Evolutionary conservation across 352 stramenopile genomes (phyloP).

Genomic region (Pythium brachiatum): DNA sequence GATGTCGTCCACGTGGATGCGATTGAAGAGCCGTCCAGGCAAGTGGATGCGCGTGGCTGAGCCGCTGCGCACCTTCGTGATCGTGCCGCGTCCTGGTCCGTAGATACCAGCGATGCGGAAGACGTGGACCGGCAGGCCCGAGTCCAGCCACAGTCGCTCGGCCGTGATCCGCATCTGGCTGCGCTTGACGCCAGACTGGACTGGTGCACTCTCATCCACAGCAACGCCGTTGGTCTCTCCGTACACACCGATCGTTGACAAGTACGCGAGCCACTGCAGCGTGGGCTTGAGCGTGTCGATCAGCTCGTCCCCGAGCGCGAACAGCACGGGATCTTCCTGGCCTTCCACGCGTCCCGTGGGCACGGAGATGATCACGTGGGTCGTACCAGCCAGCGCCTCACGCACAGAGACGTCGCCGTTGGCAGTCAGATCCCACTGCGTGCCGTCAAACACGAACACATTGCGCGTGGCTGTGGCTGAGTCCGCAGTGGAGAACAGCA

Average conservation of each 20-base stretch:
- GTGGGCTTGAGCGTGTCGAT: slow-evolving; percentile 37
- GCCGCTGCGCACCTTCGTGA: slow-evolving; percentile 76
- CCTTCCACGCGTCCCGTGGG: slow-evolving; percentile 44
- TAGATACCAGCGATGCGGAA: slow-evolving; percentile 93
- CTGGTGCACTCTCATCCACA: slow-evolving; percentile 81
- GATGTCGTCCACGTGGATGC: slow-evolving; percentile 91
- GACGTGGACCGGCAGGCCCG: slow-evolving; percentile 68
- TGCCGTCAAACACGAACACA: slow-evolving; percentile 82
- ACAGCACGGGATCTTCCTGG: slow-evolving; percentile 71
- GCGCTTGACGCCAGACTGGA: slow-evolving; percentile 57
- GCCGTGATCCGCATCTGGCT: slow-evolving; percentile 77
- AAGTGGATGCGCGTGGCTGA: slow-evolving; percentile 69
- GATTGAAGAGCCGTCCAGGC: slow-evolving; percentile 79
- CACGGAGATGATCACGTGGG: slow-evolving; percentile 79
- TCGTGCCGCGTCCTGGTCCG: slow-evolving; percentile 75
- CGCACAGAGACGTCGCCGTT: slow-evolving; percentile 35
- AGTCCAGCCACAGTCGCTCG: slow-evolving; percentile 75
- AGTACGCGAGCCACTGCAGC: slow-evolving; percentile 86
- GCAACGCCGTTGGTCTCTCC: slow-evolving; percentile 81
- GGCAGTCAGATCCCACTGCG: slow-evolving; percentile 38
- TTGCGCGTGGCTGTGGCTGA: slow-evolving; percentile 27
- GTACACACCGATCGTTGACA: slow-evolving; percentile 94
- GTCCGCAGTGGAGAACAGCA: slow-evolving; percentile 38
- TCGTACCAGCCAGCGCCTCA: slow-evolving; percentile 51
- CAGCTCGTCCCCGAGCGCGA: slow-evolving; percentile 39